Evolutionary conservation across 768 basidiomycete genomes (phyloP).

Genomic region (Cubamyces lactineus): DNA sequence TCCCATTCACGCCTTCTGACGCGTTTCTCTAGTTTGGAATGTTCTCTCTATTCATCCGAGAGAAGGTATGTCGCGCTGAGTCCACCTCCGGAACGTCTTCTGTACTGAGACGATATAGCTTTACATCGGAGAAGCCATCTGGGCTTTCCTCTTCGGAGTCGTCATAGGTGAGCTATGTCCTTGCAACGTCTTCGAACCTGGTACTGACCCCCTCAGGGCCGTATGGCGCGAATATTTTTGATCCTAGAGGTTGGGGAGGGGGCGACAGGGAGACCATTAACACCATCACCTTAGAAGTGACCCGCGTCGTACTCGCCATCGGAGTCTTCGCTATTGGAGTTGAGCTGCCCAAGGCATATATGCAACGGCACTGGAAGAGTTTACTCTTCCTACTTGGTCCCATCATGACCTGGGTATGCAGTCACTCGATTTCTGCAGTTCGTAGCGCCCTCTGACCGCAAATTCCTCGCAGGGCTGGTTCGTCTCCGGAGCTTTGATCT

Average conservation of each 20-base stretch:
- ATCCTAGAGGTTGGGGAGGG: constrained; percentile 76
- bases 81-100: neutral
- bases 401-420: constrained; percentile 81
- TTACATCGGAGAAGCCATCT: constrained; percentile 95
- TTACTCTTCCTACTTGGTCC: constrained; percentile 82
- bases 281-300: constrained; percentile 86
- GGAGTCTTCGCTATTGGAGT: constrained; percentile 99
- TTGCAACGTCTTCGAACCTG: neutral
- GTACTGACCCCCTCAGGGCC: constrained; percentile 56
- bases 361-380: constrained; percentile 91
- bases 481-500: constrained; percentile 89
- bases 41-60: constrained; percentile 91
- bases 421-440: neutral
- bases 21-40: constrained; percentile 74
- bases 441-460: neutral
- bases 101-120: constrained; percentile 45
- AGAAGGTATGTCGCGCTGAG: constrained; percentile 56
- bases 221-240: constrained; percentile 78
- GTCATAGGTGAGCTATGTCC: constrained; percentile 62
- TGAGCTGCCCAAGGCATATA: constrained; percentile 95
- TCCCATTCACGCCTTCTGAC: neutral
- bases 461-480: constrained; percentile 78
- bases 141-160: constrained; percentile 93
- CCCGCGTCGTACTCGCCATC: constrained; percentile 91
- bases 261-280: constrained; percentile 55